phyloP scores from a whole-genome alignment of 805 yeast genomes.

The Candida multigemmis region DNA sequence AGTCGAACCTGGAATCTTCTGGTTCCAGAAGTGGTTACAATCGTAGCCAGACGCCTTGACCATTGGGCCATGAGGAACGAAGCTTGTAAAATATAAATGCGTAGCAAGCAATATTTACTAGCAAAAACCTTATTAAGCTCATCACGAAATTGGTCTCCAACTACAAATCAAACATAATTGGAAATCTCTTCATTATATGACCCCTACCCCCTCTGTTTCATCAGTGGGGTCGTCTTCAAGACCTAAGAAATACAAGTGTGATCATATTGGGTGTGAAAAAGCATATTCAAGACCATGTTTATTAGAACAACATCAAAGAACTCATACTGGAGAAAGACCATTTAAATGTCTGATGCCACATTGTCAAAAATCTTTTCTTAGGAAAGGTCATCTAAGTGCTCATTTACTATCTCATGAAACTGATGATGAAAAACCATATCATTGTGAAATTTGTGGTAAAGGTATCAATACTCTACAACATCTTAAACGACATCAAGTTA shows the following conservation, averaged over 20 bases:
- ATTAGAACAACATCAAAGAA: constrained; percentile 69
- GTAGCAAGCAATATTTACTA: too few relatives aligned
- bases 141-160: too few relatives aligned
- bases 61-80: constrained; percentile 47
- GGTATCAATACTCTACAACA: constrained; percentile 80
- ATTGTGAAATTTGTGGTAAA: constrained; percentile 69
- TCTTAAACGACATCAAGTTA: constrained; percentile 68
- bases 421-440: constrained; percentile 53
- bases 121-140: too few relatives aligned
- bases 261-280: constrained; percentile 58
- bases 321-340: constrained; percentile 78
- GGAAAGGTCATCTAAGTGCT: constrained; percentile 75
- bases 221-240: constrained; percentile 10
- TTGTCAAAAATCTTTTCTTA: constrained; percentile 59
- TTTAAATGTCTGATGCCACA: constrained; percentile 45
- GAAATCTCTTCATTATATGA: too few relatives aligned
- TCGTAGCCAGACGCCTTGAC: constrained; percentile 47
- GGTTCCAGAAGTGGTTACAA: constrained; percentile 39
- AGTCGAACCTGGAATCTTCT: constrained; percentile 45
- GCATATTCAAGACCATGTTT: constrained; percentile 75
- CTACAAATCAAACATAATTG: too few relatives aligned
- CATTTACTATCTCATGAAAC: constrained; percentile 57
- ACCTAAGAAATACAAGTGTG: constrained; percentile 57
- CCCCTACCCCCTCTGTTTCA: neutral
- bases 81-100: constrained; percentile 14